Evolutionary conservation across 176 grass and related monocot species (phyloP), one percentile per base, ranked within the genome.

Genomic region (Oryza nivara): DNA sequence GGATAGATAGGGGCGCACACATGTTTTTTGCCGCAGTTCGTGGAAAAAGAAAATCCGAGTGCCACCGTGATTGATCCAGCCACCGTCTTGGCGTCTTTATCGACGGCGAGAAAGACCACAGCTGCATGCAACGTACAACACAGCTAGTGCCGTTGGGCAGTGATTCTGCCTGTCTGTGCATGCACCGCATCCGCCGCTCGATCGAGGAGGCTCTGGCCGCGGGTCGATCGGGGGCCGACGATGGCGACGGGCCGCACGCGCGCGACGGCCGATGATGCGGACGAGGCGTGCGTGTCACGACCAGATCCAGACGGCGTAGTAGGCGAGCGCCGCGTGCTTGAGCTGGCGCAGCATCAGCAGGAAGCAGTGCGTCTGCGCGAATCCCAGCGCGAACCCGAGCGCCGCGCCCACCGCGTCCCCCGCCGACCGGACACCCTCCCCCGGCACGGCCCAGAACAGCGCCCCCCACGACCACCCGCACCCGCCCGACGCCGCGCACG

Each of bases 321-420:
- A 82, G 1, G 79, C 83, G 72, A 87, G 22, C 44, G 15, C 44
- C 66, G 66, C 72, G 65, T 81, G 72, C 77, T 65, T 72, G 61
- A 84, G 72, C 88, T 71, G 88, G 17, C 88, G 82, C 28, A 81
- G 78, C 88, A 71, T 68, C 48, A 65, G 73, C 54, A 72, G 88
- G 66, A 81, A 82, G 83, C 72, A 77, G 22, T 72, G 88, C 83
- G 5, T 58, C 54, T 56, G 52, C 52, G 52, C 52, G 52, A 56
- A 56, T 7, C 52, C 82, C 72, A 82, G 51, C 4, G 65, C 85
- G n/a, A 36, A 61, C 0, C 38, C 73, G 11, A 54, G 40, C 64
- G 79, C 65, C 51, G 25, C 25, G 4, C 40, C 54, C 16, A 17
- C 35, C 36, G 25, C 40, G 5, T 23, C 56, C 16, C 12, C 36